Percentiles rank a stretch among this genome's conserved stretches.
phyloP scores from a whole-genome alignment of 352 stramenopile species.

The Globisporangium carolinianum region DNA sequence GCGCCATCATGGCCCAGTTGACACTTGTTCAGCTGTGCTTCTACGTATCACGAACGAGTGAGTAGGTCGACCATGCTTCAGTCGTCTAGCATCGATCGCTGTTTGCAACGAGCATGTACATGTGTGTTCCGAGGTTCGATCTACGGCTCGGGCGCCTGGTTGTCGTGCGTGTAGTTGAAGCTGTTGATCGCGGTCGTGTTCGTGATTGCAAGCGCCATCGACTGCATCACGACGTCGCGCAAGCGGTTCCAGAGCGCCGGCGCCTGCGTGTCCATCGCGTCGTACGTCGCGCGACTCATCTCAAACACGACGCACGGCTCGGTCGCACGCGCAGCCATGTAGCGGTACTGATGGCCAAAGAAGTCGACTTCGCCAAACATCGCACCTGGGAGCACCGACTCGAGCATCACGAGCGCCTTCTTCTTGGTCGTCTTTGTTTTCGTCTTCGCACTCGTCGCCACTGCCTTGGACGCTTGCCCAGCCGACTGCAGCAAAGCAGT shows the following conservation, averaged over 20 bases:
- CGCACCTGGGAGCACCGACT: slow-evolving; percentile 64
- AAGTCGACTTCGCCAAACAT: slow-evolving; percentile 88
- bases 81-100: no score
- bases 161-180: slow-evolving; percentile 25
- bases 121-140: background rate
- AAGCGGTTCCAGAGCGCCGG: slow-evolving; percentile 69
- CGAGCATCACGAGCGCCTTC: slow-evolving; percentile 40
- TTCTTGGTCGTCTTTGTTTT: background rate
- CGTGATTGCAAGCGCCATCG: slow-evolving; percentile 72
- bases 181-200: slow-evolving; percentile 68
- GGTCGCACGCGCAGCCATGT: slow-evolving; percentile 47
- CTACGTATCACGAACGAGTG: no score
- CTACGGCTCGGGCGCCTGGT: background rate
- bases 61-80: no score
- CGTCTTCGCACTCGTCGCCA: background rate
- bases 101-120: background rate
- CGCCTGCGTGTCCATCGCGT: slow-evolving; percentile 46
- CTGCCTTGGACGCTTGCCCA: background rate
- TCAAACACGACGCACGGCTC: slow-evolving; percentile 62
- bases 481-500: no score
- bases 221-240: slow-evolving; percentile 75
- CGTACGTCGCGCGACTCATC: slow-evolving; percentile 57
- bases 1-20: no score
- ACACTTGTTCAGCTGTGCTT: no score
- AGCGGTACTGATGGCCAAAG: slow-evolving; percentile 61